Evolutionary conservation across 305 asterid genomes (phyloP), one percentile per base, ranked within the genome.

Genomic region (Fraxinus floribunda): DNA sequence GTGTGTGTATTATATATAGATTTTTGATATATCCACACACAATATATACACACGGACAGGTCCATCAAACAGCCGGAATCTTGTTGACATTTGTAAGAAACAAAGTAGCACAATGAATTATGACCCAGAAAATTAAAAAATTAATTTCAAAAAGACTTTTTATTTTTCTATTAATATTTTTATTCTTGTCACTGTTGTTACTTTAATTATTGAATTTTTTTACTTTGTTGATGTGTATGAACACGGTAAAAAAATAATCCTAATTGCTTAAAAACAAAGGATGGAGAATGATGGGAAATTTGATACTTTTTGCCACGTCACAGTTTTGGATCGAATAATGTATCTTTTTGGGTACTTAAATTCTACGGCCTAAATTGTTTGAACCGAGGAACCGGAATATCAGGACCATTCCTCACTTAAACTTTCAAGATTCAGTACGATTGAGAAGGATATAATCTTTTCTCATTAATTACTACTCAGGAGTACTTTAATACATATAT

Each of bases 201-300:
- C 46, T 73, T 83, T 68, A 77, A 26, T 60, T 5, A 60, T n/a
- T 60, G 70, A 46, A 3, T 46, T 46, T 46, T 46, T 46, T 13
- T 46, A 11, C 5, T 46, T 46, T 46, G n/a, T 46, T 11, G 7
- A 0, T 49, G 20, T 49, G 22, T 5, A 52, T 52, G 62, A 52
- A 52, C 46, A 52, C 22, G 46, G 74, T 79, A 74, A 75, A 81
- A 36, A 76, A 64, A 66, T 20, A 64, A 7, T 34, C 18, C 82
- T 76, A 83, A 68, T 85, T 85, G 90, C 83, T 83, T 78, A 80
- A 41, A 60, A 83, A 87, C 22, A 77, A 88, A 85, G 90, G 86
- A 83, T 79, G 11, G 75, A 73, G 82, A 78, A 68, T 78, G 84
- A 36, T 81, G 90, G 9, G 10, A 78, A 55, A 34, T 66, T 71